Percentiles rank a stretch among this genome's conserved stretches.
phyloP scores from a whole-genome alignment of 2,329 filamentous ascomycete species.

The Colletotrichum salicis region DNA sequence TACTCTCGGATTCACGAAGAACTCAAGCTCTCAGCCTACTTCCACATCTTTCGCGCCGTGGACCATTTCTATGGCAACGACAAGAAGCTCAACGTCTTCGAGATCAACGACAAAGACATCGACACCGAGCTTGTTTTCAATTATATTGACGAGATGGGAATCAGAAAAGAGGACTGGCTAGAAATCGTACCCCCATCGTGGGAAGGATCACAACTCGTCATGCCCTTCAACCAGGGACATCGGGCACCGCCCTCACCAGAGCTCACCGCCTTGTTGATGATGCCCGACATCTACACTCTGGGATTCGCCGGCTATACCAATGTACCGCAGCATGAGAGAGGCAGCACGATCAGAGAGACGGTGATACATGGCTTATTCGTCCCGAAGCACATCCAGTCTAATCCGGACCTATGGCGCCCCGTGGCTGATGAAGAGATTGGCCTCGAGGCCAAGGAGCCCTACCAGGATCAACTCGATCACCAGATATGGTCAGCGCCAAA shows the following conservation, averaged over 20 bases:
- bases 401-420: neutral
- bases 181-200: constrained; percentile 13
- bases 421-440: neutral
- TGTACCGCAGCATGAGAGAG: fast-evolving
- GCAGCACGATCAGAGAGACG: neutral
- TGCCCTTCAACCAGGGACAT: neutral
- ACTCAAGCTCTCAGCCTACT: neutral
- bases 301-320: neutral
- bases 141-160: neutral
- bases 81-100: neutral
- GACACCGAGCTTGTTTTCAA: neutral
- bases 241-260: neutral
- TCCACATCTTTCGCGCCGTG: constrained; percentile 1
- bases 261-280: neutral
- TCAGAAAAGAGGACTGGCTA: neutral
- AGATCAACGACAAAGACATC: neutral
- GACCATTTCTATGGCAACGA: neutral
- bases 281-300: constrained; percentile 2
- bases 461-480: neutral
- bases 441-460: neutral
- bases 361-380: neutral
- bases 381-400: neutral
- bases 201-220: neutral
- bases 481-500: constrained; percentile 1
- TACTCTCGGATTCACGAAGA: constrained; percentile 11